Evolutionary conservation across 108 stramenopile species (phyloP), one percentile per base, ranked within the genome.

Genomic region (Nitzschia sp.): DNA sequence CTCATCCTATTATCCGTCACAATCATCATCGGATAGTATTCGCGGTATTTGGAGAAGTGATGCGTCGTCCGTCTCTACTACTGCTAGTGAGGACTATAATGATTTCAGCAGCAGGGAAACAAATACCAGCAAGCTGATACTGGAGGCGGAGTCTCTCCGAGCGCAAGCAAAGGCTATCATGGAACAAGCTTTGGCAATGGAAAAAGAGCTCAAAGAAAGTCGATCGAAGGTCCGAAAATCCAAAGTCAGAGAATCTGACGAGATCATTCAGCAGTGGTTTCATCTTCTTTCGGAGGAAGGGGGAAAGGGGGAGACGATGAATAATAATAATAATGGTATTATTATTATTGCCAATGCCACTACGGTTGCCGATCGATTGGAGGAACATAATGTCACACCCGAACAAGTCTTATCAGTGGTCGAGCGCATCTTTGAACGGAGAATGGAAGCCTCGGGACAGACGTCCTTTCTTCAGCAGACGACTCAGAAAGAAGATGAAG

Each of bases 391-490:
- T 8, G 63, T 56, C 19, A 70, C 82, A 13, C 45, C 58, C 13
- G 66, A 66, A 11, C 80, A 83, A 53, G 58, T 87, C 21, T 48
- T 69, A 17, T 36, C 57, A 30, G 74, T 86, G 21, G 70, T 85
- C 19, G 83, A 90, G 44, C 63, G 82, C 36, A 38, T 90, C 35
- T 77, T 78, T 53, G 77, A 87, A 31, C 61, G 78, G 29, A 76
- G 73, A 44, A 75, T 68, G 45, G 21, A 23, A 50, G 44, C 56
- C 9, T n/a, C 33, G 8, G 63, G 59, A 0, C 27, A 52, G 28
- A 31, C 27, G 16, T 4, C 41, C 29, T 45, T 19, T 22, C 60
- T 26, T 4, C 68, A 69, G 13, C 60, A 35, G 23, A 32, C 63
- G 60, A n/a, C 68, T 58, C 0, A 61, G 60, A 22, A 71, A 71